Evolutionary conservation across 768 basidiomycete genomes (phyloP).

Genomic region (Lactarius hatsudake): DNA sequence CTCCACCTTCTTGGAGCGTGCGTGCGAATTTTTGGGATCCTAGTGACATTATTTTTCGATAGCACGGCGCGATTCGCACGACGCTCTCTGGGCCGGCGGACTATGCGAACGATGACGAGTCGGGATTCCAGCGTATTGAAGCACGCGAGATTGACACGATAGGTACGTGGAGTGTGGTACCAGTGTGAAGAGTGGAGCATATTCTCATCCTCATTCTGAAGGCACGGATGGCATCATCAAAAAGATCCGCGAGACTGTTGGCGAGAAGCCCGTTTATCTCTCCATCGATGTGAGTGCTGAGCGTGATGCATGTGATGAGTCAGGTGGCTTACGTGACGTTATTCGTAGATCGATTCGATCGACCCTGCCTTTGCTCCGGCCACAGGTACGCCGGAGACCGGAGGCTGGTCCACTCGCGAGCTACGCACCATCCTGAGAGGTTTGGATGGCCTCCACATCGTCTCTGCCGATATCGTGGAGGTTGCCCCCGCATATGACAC

Average conservation of each 20-base stretch:
- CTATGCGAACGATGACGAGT: constrained; percentile 71
- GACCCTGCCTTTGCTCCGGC: constrained; percentile 83
- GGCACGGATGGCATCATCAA: constrained; percentile 75
- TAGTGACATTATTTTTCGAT: constrained; percentile 51
- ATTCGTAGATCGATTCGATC: constrained; percentile 62
- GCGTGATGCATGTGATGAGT: neutral
- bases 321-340: neutral
- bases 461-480: constrained; percentile 82
- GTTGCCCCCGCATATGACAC: constrained; percentile 80
- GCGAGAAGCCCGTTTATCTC: constrained; percentile 70
- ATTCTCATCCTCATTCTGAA: constrained; percentile 29
- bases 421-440: constrained; percentile 73
- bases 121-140: constrained; percentile 80
- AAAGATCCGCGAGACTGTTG: constrained; percentile 77
- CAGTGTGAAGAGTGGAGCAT: neutral
- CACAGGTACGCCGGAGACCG: constrained; percentile 82
- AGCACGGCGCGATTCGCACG: constrained; percentile 87
- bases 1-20: constrained; percentile 25
- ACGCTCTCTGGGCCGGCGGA: constrained; percentile 76
- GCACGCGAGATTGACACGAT: constrained; percentile 83
- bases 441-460: constrained; percentile 69
- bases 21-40: constrained; percentile 59
- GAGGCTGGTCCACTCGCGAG: constrained; percentile 83
- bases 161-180: constrained; percentile 46
- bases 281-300: constrained; percentile 61